Conservation (phyloP, 805 yeast species). For the Blastobotrys muscicola region DNA sequence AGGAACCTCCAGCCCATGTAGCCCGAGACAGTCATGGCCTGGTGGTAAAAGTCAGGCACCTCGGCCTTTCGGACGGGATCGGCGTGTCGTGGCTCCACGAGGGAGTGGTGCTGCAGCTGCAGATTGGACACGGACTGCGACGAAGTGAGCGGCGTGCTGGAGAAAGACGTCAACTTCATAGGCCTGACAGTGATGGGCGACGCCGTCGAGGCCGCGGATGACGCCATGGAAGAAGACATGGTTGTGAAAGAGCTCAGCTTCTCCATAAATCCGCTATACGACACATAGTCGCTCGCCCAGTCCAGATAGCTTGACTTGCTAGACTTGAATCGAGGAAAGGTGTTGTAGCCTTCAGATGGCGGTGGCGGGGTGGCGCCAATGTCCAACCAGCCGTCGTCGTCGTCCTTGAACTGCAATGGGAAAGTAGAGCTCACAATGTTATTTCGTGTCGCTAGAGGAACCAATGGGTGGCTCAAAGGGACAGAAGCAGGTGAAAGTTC, state of each 20-base stretch:
- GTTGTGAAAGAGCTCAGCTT: too few species aligned
- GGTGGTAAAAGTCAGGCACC: constrained; percentile 14
- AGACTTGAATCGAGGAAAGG: neutral
- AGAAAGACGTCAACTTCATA: neutral
- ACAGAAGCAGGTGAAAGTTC: too few species aligned
- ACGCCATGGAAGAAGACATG: neutral
- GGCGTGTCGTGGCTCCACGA: neutral
- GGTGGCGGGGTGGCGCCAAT: constrained; percentile 5
- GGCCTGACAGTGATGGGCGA: neutral
- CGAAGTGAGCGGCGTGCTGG: neutral
- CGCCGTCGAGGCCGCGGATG: too few species aligned
- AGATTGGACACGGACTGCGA: neutral
- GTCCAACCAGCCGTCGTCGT: constrained; percentile 21
- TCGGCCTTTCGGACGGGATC: neutral
- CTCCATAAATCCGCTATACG: neutral
- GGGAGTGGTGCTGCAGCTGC: neutral
- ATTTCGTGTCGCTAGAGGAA: constrained; percentile 13
- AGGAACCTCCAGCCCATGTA: constrained; percentile 16
- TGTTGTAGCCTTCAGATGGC: neutral
- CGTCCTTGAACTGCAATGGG: constrained; percentile 13
- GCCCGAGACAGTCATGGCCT: constrained; percentile 15
- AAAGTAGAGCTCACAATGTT: constrained; percentile 10
- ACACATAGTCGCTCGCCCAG: neutral
- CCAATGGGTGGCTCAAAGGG: constrained; percentile 11
- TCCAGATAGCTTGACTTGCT: neutral